Base-by-base conservation (phyloP, 2,329 filamentous ascomycete species). In the Nemania diffusa region DNA sequence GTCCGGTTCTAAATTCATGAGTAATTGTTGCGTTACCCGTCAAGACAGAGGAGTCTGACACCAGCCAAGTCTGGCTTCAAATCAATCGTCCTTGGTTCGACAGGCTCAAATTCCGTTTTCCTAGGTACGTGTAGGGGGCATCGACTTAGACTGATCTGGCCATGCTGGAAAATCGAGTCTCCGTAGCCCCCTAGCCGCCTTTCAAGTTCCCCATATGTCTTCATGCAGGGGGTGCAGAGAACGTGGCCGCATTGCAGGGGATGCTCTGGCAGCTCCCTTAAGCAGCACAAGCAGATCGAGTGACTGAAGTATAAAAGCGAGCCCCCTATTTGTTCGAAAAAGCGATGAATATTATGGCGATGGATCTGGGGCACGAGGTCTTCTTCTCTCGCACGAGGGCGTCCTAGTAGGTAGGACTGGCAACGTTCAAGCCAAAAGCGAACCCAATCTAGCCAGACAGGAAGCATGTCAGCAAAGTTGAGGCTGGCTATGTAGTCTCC, bases 261-360 rank as follows among this genome's bases (percentile, higher is more conserved):
- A 27, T 56, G 52, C 42, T 56, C 52, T 27, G 52, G 32, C n/a
- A 42, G 52, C 17, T 32, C 52, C 37, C 37, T 42, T n/a, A 85
- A 73, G 67, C 83, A 85, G 58, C 78, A 82, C 64, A 84, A 83
- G 65, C 84, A 85, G 1, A 80, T 80, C 0, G 79, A 74, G 67
- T 84, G 82, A 44, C 79, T 84, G 17, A 46, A 32, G 8, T 57
- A 40, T 40, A 17, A 40, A 13, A 40, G 37, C 11, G 37, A 40
- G 37, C 37, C 37, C 9, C 37, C 37, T 40, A 40, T 40, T 17
- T 40, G 37, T 57, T 42, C 40, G 26, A 22, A 17, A 5, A 29
- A 44, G 24, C 15, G 56, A n/a, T 27, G 26, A 7, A 46, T 32
- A 26, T 48, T 58, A 3, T 42, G 27, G 40, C 37, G 46, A 37